Evolutionary conservation across 2,329 filamentous ascomycete genomes (phyloP).

Genomic region (Colletotrichum liriopes): DNA sequence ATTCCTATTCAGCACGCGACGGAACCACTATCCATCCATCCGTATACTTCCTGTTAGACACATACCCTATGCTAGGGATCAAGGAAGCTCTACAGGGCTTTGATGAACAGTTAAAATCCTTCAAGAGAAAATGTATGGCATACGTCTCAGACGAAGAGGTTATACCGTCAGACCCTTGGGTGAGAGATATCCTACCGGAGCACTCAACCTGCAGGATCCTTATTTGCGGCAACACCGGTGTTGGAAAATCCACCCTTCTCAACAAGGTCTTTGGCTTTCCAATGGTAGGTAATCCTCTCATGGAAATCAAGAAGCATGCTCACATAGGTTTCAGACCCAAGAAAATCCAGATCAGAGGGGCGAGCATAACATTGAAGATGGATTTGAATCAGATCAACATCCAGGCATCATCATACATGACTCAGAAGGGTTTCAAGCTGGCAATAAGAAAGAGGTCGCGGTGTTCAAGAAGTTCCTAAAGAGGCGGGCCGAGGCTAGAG

Average conservation of each 20-base stretch:
- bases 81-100: constrained; percentile 4
- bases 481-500: constrained; percentile 42
- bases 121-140: not conserved
- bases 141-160: not conserved
- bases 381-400: constrained; percentile 48
- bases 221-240: constrained; percentile 48
- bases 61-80: constrained; percentile 25
- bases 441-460: constrained; percentile 45
- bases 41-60: constrained; percentile 35
- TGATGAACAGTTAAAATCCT: not conserved
- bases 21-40: constrained; percentile 38
- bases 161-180: constrained; percentile 2
- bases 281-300: constrained; percentile 14
- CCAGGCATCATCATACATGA: constrained; percentile 50
- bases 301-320: not conserved
- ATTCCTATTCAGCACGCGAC: constrained; percentile 2
- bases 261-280: constrained; percentile 48
- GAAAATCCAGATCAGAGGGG: constrained; percentile 48
- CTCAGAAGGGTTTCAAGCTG: constrained; percentile 48
- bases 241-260: constrained; percentile 49
- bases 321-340: constrained; percentile 37
- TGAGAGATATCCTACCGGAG: constrained; percentile 3
- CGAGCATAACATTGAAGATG: constrained; percentile 48
- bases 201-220: constrained; percentile 43
- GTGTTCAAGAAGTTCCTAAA: constrained; percentile 48